These are phyloP conservation scores for Ambrosia trifida DNA, from an alignment of 129 eudicot species.

Conservation along the genomic window DNA sequence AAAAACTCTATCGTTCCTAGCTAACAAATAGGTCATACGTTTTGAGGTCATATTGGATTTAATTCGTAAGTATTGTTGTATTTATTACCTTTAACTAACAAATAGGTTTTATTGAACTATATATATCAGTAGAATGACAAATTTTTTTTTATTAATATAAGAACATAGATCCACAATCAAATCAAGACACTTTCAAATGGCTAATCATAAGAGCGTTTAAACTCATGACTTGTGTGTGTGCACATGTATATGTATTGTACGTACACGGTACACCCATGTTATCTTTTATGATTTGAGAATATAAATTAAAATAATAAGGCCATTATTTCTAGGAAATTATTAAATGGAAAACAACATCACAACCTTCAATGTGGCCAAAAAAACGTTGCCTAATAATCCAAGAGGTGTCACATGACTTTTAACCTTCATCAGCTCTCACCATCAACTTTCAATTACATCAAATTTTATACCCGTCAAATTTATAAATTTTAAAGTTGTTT, in stretches of 20 bases:
- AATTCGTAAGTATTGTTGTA: too few species aligned
- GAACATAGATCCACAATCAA: conserved; percentile 2
- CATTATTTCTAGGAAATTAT: conserved; percentile 11
- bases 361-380: conserved; percentile 25
- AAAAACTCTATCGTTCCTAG: too few species aligned
- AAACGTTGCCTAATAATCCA: conserved; percentile 39
- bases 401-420: conserved; percentile 39
- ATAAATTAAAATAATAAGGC: neutral
- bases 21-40: too few species aligned
- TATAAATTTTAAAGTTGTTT: neutral
- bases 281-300: conserved; percentile 4
- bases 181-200: conserved; percentile 1
- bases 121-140: neutral
- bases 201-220: neutral
- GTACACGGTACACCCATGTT: conserved; percentile 26
- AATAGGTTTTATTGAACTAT: neutral
- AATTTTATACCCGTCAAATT: neutral
- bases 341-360: conserved; percentile 33
- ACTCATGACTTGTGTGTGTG: conserved; percentile 8
- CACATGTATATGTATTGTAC: conserved; percentile 1
- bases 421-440: conserved; percentile 31
- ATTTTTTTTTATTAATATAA: neutral
- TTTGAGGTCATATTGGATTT: too few species aligned
- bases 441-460: conserved; percentile 34
- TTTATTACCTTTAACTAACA: too few species aligned